Evolutionary conservation across 768 basidiomycete genomes (phyloP), one percentile per base, ranked within the genome.

Genomic region (Boletus huronensis): DNA sequence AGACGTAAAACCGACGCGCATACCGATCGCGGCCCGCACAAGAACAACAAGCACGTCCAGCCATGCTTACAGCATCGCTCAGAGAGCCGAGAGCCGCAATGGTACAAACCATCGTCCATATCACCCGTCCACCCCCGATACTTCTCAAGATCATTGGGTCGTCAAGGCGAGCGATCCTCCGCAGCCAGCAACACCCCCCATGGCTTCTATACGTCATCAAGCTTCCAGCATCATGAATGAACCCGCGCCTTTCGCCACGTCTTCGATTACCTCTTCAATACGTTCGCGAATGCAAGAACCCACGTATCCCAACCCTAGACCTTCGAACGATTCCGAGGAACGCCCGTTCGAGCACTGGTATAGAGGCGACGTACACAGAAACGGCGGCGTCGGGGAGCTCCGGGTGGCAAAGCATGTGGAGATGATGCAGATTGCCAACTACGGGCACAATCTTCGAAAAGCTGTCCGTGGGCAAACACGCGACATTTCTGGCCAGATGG

Each of bases 291-390:
- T 54, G 3, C 73, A 76, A 23, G 76, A 75, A 41, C 65, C 72
- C 41, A 1, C 45, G 23, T 49, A 49, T 41, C 17, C 48, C 35
- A 74, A 75, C n/a, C 67, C 78, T 5, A 79, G 89, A 41, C 72
- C 77, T 13, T 89, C 88, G 5, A 79, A 73, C 25, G 89, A 92
- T 23, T 90, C 88, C 6, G 89, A 90, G 57, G 90, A 93, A 65
- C 80, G 81, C 14, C 90, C 90, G 0, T 93, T 86, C 55, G 89
- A 93, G 62, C 90, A 93, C 63, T 93, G 90, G 90, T 93, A 93
- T 65, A 84, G 90, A 46, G 90, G 90, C 1, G 90, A 93, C 60
- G 81, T 90, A 5, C 85, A 90, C 13, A 79, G 90, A 45, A 93
- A 93, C 64, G 90, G 90, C 25, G 90, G 90, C n/a, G 89, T 93